Evolutionary conservation across 202 grass and related monocot species (phyloP).

Genomic region (Zizania palustris): DNA sequence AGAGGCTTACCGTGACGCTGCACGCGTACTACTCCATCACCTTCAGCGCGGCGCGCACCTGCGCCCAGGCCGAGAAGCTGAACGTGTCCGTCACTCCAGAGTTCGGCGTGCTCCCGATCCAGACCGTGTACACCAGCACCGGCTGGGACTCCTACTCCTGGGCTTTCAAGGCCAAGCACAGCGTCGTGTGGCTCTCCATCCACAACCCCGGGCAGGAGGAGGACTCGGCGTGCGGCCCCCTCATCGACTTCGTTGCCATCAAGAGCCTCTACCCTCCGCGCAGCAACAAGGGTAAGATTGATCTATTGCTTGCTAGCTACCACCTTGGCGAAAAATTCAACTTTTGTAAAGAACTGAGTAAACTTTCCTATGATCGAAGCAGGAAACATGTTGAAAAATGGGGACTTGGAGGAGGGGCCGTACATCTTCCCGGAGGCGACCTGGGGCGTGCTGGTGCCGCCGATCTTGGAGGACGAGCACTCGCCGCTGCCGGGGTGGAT

Average conservation of each 20-base stretch:
- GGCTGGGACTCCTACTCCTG: conserved; percentile 79
- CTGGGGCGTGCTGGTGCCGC: conserved; percentile 76
- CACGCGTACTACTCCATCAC: conserved; percentile 58
- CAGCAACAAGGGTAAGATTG: conserved; percentile 33
- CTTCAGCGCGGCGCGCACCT: conserved; percentile 69
- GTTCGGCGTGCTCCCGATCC: conserved; percentile 60
- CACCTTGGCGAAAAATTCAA: background rate
- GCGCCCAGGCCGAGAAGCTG: conserved; percentile 67
- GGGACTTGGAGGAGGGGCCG: conserved; percentile 81
- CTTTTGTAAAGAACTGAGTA: background rate
- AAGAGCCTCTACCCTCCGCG: conserved; percentile 40
- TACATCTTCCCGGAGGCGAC: conserved; percentile 51
- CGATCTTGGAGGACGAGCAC: conserved; percentile 58
- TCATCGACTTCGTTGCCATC: conserved; percentile 78
- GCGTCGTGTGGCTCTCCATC: conserved; percentile 60
- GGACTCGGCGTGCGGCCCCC: conserved; percentile 72
- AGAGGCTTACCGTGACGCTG: conserved; percentile 43
- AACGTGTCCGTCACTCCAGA: conserved; percentile 69
- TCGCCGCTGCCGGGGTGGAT: conserved; percentile 74
- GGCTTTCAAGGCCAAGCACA: conserved; percentile 62
- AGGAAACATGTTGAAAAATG: conserved; percentile 70
- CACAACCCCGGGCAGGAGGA: conserved; percentile 77
- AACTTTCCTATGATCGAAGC: background rate
- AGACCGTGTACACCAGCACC: conserved; percentile 67
- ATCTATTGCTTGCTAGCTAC: background rate